Evolutionary conservation across 75 land plant species (phyloP), one percentile per base, ranked within the genome.

Genomic region (Ceratopteris richardii): DNA sequence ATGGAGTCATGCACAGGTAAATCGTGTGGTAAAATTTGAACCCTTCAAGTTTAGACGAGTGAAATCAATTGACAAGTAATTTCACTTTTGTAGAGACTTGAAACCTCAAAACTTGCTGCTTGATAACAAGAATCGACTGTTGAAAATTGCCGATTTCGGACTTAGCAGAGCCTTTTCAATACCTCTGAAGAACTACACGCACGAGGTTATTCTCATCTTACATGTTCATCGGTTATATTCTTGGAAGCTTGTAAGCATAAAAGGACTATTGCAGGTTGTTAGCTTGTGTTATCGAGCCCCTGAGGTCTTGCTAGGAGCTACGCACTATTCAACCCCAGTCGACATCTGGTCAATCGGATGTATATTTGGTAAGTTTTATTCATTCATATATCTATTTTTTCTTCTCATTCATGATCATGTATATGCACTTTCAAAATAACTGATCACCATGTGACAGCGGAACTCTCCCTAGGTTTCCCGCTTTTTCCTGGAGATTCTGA

Each of bases 211-310:
- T 33, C 37, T 33, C 9, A 9, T 33, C 3, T 33, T 33, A 3
- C 37, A 4, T 33, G 9, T 33, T n/a, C n/a, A n/a, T n/a, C n/a
- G n/a, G n/a, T n/a, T 40, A 40, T 6, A 18, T 6, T 22, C 37
- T 30, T 40, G 39, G 42, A 19, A 33, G 2, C 56, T 19, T 30
- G 31, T 18, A 51, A 7, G 6, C 13, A 17, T 23, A 51, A 7
- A 18, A 51, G 10, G 10, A n/a, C 23, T 16, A 31, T n/a, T 65
- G 13, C 76, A 90, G 96, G 82, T 86, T 56, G 60, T 90, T 51
- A 90, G 90, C 14, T 73, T 90, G 16, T 90, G 96, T 90, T 90
- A 90, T 62, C 55, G 96, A 64, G 96, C 96, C 23, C 96, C 96
- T 28, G 96, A 90, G 67, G 81, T 90, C 6, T 75, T 90, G 5